These are phyloP conservation scores for Dactylella cylindrospora DNA, from an alignment of 2,329 filamentous ascomycete genomes.

Conservation along the genomic window DNA sequence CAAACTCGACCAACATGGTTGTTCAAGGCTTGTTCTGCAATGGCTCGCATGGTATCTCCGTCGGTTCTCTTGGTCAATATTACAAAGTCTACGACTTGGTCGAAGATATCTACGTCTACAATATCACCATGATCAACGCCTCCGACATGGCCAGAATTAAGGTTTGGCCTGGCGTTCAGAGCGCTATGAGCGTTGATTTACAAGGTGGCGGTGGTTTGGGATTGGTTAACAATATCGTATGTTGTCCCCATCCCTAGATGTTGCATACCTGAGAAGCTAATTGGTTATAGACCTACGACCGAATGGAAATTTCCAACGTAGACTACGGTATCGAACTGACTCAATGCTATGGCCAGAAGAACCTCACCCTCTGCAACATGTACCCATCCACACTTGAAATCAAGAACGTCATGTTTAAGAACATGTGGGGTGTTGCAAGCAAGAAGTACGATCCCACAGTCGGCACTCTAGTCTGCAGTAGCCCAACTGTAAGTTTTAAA, in stretches of 20 bases:
- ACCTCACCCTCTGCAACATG: conserved; percentile 57
- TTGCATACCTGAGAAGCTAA: not conserved
- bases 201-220: conserved; percentile 67
- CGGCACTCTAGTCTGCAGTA: conserved; percentile 57
- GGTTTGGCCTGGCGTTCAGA: conserved; percentile 66
- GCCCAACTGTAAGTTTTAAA: conserved; percentile 54
- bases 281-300: conserved; percentile 60
- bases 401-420: conserved; percentile 59
- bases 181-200: conserved; percentile 62
- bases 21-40: conserved; percentile 69
- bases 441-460: conserved; percentile 55
- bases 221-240: conserved; percentile 62
- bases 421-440: conserved; percentile 61
- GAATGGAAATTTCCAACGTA: conserved; percentile 62
- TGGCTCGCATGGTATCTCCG: conserved; percentile 70
- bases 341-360: conserved; percentile 62
- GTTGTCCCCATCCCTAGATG: no score
- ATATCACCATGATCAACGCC: conserved; percentile 62
- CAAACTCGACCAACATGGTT: conserved; percentile 68
- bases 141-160: conserved; percentile 68
- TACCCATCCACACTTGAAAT: conserved; percentile 29
- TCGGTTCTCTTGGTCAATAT: conserved; percentile 73
- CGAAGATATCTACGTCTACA: conserved; percentile 67
- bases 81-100: conserved; percentile 65
- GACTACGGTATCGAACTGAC: conserved; percentile 66